Percentiles rank a stretch among this genome's conserved stretches.
Evolutionary conservation across 1,284 basidiomycete genomes (phyloP).

Genomic region (Boletus coffeatus): DNA sequence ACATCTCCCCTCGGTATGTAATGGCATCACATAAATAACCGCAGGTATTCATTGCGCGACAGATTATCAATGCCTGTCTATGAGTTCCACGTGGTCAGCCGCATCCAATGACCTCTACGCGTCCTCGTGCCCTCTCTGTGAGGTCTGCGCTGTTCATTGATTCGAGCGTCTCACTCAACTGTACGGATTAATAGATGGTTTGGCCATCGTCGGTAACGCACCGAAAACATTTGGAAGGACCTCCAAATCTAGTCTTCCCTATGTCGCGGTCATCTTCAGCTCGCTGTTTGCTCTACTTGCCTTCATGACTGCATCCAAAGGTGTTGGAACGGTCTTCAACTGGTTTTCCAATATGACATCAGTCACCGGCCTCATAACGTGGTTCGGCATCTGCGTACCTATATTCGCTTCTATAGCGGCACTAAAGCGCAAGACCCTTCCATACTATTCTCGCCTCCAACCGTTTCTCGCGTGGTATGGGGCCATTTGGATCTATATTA

Average conservation of each 20-base stretch:
- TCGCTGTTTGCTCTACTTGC: slow-evolving; percentile 65
- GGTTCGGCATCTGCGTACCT: slow-evolving; percentile 82
- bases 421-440: slow-evolving; percentile 68
- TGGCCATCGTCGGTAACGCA: slow-evolving; percentile 72
- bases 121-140: slow-evolving; percentile 75
- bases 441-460: slow-evolving; percentile 51
- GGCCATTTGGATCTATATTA: slow-evolving; percentile 39
- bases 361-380: slow-evolving; percentile 63
- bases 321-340: slow-evolving; percentile 64
- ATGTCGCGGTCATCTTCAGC: slow-evolving; percentile 62
- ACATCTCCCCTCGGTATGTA: slow-evolving; percentile 44
- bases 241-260: slow-evolving; percentile 62
- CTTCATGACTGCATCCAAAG: slow-evolving; percentile 62
- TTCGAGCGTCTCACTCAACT: background rate
- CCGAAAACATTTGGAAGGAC: slow-evolving; percentile 70
- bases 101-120: slow-evolving; percentile 82
- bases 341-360: slow-evolving; percentile 78
- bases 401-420: slow-evolving; percentile 75
- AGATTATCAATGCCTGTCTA: slow-evolving; percentile 85
- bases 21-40: background rate
- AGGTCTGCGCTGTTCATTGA: slow-evolving; percentile 23
- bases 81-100: slow-evolving; percentile 85
- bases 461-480: slow-evolving; percentile 75
- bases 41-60: slow-evolving; percentile 23
- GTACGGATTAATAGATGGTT: slow-evolving; percentile 49